A percentile compares a stretch with the other conserved stretches of the same genome.
phyloP scores from a whole-genome alignment of 176 grass and related monocot species.

The Areca catechu region DNA sequence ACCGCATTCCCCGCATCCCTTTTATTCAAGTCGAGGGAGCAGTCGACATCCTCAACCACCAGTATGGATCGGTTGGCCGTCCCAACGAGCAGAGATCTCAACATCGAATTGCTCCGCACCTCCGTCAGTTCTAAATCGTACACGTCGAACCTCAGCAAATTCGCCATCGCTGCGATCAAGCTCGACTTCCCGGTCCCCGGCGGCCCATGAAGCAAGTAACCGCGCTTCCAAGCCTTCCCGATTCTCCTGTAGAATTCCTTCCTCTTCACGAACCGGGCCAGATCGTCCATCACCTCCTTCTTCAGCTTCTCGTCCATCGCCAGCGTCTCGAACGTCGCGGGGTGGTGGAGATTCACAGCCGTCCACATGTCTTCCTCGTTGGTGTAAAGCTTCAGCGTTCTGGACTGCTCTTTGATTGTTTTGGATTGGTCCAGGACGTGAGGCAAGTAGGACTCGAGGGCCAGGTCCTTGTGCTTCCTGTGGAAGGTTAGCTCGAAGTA shows the following conservation, averaged over 20 bases:
- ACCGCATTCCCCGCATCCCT: constrained; percentile 4
- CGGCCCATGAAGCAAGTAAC: constrained; percentile 74
- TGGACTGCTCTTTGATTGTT: constrained; percentile 4
- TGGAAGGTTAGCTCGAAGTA: constrained; percentile 23
- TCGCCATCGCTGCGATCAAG: constrained; percentile 91
- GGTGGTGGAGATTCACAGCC: constrained; percentile 60
- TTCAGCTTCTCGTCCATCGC: constrained; percentile 61
- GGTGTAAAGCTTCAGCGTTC: constrained; percentile 10
- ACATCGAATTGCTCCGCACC: constrained; percentile 38
- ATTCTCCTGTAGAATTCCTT: constrained; percentile 84
- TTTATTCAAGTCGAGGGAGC: constrained; percentile 39
- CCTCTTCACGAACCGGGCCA: constrained; percentile 52
- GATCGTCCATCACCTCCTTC: constrained; percentile 50
- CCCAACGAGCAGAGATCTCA: constrained; percentile 55
- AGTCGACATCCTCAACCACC: constrained; percentile 85
- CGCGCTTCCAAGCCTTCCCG: constrained; percentile 85
- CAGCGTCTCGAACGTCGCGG: constrained; percentile 60
- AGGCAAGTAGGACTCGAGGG: constrained; percentile 16
- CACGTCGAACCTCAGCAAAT: constrained; percentile 67
- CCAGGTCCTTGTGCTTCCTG: constrained; percentile 36
- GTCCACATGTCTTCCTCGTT: constrained; percentile 31
- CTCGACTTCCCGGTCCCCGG: constrained; percentile 93
- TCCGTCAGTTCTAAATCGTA: constrained; percentile 77
- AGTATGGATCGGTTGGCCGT: constrained; percentile 58
- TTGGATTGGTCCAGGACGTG: constrained; percentile 11